Conservation (phyloP, 148 eudicot species). For the Rhododendron molle region DNA sequence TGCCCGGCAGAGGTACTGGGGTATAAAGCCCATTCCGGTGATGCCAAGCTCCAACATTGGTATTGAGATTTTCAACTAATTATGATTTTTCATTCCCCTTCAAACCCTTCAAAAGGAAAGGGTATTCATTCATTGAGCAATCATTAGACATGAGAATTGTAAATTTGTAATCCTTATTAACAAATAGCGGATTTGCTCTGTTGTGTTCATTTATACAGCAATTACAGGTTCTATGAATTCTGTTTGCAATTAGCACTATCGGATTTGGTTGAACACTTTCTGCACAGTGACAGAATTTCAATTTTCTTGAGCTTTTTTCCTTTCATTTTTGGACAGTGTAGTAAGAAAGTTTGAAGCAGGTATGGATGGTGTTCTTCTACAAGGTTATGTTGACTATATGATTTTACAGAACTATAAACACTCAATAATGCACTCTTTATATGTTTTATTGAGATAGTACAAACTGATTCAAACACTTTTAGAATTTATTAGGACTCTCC, state of each 20-base stretch:
- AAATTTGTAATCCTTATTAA: not conserved
- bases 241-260: not conserved
- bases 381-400: not conserved
- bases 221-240: not conserved
- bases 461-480: too few species aligned
- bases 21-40: too few species aligned
- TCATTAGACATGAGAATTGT: not conserved
- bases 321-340: too few species aligned
- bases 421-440: too few species aligned
- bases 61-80: too few species aligned
- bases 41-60: too few species aligned
- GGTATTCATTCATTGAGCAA: not conserved
- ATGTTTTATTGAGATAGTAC: too few species aligned
- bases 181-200: not conserved
- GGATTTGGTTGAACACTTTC: not conserved
- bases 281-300: not conserved
- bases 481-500: too few species aligned
- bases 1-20: too few species aligned
- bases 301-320: not conserved
- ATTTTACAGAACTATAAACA: not conserved
- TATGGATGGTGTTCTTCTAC: not conserved
- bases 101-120: not conserved
- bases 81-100: too few species aligned
- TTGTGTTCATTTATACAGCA: not conserved
- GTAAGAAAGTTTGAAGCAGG: not conserved